Base-by-base conservation (phyloP, 768 basidiomycete species). In the Leccinum truebloodii region DNA sequence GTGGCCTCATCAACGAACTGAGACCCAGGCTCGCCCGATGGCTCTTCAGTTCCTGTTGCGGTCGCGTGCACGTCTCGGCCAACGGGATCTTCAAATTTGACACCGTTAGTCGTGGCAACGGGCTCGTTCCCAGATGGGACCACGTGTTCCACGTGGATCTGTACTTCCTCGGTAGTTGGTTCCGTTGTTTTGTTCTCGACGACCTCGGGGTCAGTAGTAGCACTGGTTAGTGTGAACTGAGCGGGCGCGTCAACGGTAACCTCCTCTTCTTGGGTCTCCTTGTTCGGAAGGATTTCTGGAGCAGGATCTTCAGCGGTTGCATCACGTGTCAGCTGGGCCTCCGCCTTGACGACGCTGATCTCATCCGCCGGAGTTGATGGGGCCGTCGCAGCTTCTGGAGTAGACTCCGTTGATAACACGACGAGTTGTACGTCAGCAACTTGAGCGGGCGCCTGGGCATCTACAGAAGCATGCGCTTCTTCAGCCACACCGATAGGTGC, bases 1-100 rank as follows among this genome's bases (percentile, higher is more conserved):
- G 41, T 48, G 30, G 54, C 44, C 16, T 49, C 65, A 26, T 57
- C 52, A 39, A 44, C 62, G 16, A 24, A 67, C 58, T 57, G 65
- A 67, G 65, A 2, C 30, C 13, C 26, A 41, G 30, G 7, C 59
- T 30, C 62, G 28, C n/a, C 44, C 55, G 60, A 52, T 16, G 61
- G 32, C 18, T 14, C 50, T 20, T 28, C 58, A 10, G 26, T 65
- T 20, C 37, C 60, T 46, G 54, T 55, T 46, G 5, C 18, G 55
- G 54, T 26, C 46, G 49, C 20, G 20, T 55, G 59, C 24, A 18
- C 56, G 20, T 56, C 57, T 14, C 52, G 52, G 50, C 32, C n/a
- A n/a, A 34, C 44, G 37, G 56, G n/a, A 32, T 52, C 59, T 18
- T 67, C 58, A 24, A 30, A 13, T 12, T 54, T 51, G 59, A 50